Evolutionary conservation across 148 eudicot species (phyloP).

Genomic region (Pouteria glomerata): DNA sequence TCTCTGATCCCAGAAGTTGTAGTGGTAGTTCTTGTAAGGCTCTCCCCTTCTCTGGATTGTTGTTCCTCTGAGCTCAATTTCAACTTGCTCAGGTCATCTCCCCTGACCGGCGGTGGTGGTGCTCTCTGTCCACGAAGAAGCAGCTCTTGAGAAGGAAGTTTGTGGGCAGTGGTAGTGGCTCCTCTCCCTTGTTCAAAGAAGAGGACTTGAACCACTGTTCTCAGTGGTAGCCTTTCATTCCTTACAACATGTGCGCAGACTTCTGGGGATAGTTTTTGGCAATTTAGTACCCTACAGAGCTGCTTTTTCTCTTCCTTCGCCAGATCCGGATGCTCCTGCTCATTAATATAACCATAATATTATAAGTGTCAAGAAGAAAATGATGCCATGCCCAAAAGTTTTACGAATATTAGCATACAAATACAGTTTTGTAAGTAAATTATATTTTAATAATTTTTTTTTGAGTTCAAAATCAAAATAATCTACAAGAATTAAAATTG

Average conservation of each 20-base stretch:
- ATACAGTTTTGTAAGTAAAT: too few relatives aligned
- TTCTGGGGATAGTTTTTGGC: constrained; percentile 44
- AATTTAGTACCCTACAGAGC: constrained; percentile 42
- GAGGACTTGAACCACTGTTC: constrained; percentile 58
- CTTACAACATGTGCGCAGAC: constrained; percentile 41
- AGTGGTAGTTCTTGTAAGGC: constrained; percentile 1
- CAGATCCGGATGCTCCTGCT: constrained; percentile 47
- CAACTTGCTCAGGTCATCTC: constrained; percentile 4
- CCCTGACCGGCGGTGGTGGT: background rate
- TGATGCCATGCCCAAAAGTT: too few relatives aligned
- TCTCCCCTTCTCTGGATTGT: background rate
- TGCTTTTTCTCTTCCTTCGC: constrained; percentile 49
- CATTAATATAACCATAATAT: too few relatives aligned
- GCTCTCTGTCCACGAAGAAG: background rate
- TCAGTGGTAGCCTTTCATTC: constrained; percentile 54
- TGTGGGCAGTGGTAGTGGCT: constrained; percentile 2
- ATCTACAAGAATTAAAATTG: too few relatives aligned
- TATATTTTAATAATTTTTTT: too few relatives aligned
- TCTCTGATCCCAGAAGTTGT: background rate
- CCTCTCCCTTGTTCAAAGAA: constrained; percentile 47
- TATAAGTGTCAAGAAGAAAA: too few relatives aligned
- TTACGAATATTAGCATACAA: too few relatives aligned
- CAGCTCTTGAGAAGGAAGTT: constrained; percentile 6
- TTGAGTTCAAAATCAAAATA: too few relatives aligned
- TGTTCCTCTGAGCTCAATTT: constrained; percentile 7